Evolutionary conservation across 495 filamentous ascomycete species (phyloP), one percentile per base, ranked within the genome.

Genomic region (Penicillium coprophilum): DNA sequence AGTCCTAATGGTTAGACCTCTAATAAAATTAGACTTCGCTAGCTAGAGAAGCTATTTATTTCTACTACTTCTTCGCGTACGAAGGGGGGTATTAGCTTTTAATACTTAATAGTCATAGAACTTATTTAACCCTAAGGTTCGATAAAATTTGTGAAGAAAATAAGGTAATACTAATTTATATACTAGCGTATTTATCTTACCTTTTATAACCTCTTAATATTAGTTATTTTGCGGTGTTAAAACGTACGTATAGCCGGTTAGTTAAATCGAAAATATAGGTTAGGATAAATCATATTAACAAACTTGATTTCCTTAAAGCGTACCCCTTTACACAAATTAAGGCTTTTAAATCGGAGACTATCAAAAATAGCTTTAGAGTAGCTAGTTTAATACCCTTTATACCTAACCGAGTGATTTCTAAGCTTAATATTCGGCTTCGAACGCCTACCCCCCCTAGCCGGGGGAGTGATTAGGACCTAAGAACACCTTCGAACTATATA

Each of bases 221-320:
- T 6, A 2, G 45, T 6, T 47, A 12, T 47, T 47, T 47, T 47
- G 6, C 6, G 6, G 27, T 30, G 4, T 31, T 47, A 47, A 47
- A 47, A 19, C 2, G n/a, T 9, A 9, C 2, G 12, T 47, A 47
- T 31, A 27, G 27, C n/a, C 8, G 10, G 45, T 2, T 47, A 11
- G 28, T 47, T 30, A 27, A 31, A 19, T 4, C 19, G 7, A 47
- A 47, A 47, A 47, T 47, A 12, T 12, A 11, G n/a, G 0, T 0
- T 44, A n/a, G 48, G 9, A 46, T 58, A 12, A 58, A 53, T 13
- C 19, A 58, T 48, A 53, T 58, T 20, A 19, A 58, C 28, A 49
- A 59, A 44, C 28, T 55, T 7, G 17, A 55, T 8, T 55, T 55
- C 36, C 46, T 55, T n/a, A 6, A 32, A 19, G 20, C 21, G 3